A percentile compares a stretch with the other conserved stretches of the same genome.
Evolutionary conservation across 345 rosid species (phyloP).

Genomic region (Pugionium dolabratum): DNA sequence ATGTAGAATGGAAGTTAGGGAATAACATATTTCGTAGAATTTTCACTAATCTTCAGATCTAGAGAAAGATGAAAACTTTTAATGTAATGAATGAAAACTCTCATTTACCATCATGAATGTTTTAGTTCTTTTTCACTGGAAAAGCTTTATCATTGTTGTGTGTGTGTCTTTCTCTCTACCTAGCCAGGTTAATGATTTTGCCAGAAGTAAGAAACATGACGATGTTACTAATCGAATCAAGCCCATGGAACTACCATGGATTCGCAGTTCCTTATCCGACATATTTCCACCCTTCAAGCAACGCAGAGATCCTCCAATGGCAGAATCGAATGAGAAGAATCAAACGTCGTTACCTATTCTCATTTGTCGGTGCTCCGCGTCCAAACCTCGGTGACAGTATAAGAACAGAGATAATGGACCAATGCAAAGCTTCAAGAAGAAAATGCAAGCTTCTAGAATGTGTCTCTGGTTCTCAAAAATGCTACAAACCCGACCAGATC

Average conservation of each 20-base stretch:
- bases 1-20: neutral
- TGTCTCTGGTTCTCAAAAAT: conserved; percentile 40
- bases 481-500: conserved; percentile 50
- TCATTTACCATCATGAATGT: neutral
- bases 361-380: conserved; percentile 66
- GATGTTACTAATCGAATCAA: conserved; percentile 67
- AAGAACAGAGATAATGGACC: conserved; percentile 57
- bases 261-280: conserved; percentile 82
- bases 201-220: conserved; percentile 78
- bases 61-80: too few species aligned
- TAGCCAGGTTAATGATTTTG: conserved; percentile 53
- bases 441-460: conserved; percentile 65
- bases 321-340: conserved; percentile 55
- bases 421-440: conserved; percentile 59
- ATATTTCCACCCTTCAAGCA: conserved; percentile 72
- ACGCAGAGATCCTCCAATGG: conserved; percentile 55
- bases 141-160: conserved; percentile 24
- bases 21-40: too few species aligned
- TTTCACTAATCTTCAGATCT: too few species aligned
- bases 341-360: conserved; percentile 55
- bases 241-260: conserved; percentile 70
- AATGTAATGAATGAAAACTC: too few species aligned
- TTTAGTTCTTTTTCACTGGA: neutral
- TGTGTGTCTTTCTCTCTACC: conserved; percentile 1
- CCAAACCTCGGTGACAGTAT: conserved; percentile 56